Base-by-base conservation (phyloP, 2,329 filamentous ascomycete genomes). In the Didymella pomorum region DNA sequence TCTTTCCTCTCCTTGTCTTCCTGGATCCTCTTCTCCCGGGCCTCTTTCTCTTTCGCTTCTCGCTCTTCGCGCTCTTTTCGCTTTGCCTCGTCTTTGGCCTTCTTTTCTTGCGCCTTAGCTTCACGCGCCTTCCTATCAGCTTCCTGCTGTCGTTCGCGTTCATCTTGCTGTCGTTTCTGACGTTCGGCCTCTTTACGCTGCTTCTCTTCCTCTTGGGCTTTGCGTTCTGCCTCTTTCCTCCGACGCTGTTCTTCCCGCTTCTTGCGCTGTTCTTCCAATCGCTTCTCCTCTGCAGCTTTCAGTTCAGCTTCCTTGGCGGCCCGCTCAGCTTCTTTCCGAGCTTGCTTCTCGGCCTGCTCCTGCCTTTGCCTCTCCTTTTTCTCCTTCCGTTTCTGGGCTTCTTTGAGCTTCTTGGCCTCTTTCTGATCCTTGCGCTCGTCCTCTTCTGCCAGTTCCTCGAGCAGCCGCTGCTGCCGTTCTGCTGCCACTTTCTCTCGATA, bases 401-500 rank as follows among this genome's bases (percentile, higher is more conserved):
- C 94, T 72, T 92, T 92, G 46, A 92, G 91, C 77, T 94, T 97
- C 81, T 97, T 97, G 20, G 91, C 93, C 75, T 95, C 93, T 62
- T 90, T 89, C 76, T 94, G 86, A 50, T 88, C 86, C 61, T 91
- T 88, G 48, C 89, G 86, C 54, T 87, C 87, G 63, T 87, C 86
- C 76, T 99, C 95, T 73, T 96, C 92, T 66, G 93, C 89, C 2
- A 97, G 83, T 76, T 99, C 95, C 74, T 97, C 91, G 25, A 99
- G 83, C 21, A 99, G 87, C 75, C 93, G 93, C 71, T 91, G 85
- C 73, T 97, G 94, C 26, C 95, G 91, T 79, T 99, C 94, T 69
- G 89, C 88, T 18, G 95, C 92, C 3, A 99, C 94, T 76, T 97
- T 97, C 80, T 98, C 94, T 76, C 93, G 91, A 79, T 99, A 99